These are phyloP conservation scores for Xylaria sp. DNA, from an alignment of 2,329 filamentous ascomycete species.

Conservation along the genomic window DNA sequence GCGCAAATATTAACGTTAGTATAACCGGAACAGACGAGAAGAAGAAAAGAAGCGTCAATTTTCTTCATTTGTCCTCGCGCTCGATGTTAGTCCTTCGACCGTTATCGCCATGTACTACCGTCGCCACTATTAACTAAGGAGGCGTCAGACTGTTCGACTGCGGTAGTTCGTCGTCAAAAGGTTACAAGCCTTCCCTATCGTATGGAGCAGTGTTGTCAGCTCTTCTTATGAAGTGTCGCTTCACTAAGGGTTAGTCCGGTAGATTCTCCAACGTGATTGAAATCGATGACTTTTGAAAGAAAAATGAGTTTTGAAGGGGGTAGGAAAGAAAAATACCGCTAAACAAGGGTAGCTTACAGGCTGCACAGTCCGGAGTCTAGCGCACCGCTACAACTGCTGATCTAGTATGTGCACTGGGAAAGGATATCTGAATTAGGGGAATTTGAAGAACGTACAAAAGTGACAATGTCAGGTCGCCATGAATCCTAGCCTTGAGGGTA, in stretches of 20 bases:
- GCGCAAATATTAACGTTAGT: slow-evolving; percentile 5
- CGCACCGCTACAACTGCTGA: too few relatives aligned
- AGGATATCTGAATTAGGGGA: slow-evolving; percentile 33
- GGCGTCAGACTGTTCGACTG: neutral
- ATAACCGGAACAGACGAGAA: neutral
- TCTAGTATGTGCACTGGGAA: too few relatives aligned
- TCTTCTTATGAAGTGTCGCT: slow-evolving; percentile 30
- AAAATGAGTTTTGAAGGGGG: neutral
- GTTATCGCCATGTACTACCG: neutral
- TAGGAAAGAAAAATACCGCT: neutral
- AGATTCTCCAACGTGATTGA: neutral
- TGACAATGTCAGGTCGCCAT: slow-evolving; percentile 76
- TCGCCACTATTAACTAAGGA: neutral
- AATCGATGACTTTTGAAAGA: too few relatives aligned
- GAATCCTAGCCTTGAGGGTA: slow-evolving; percentile 84
- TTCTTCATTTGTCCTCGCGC: neutral
- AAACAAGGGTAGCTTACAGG: neutral
- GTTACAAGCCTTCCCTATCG: slow-evolving; percentile 3
- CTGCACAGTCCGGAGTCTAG: neutral
- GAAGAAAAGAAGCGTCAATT: neutral
- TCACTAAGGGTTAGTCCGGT: slow-evolving; percentile 19
- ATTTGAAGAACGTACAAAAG: slow-evolving; percentile 38
- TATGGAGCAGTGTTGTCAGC: neutral
- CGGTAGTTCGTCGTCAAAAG: neutral
- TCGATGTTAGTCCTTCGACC: neutral